Evolutionary conservation across 2,329 filamentous ascomycete genomes (phyloP).

Genomic region (Cyanodermella asteris): DNA sequence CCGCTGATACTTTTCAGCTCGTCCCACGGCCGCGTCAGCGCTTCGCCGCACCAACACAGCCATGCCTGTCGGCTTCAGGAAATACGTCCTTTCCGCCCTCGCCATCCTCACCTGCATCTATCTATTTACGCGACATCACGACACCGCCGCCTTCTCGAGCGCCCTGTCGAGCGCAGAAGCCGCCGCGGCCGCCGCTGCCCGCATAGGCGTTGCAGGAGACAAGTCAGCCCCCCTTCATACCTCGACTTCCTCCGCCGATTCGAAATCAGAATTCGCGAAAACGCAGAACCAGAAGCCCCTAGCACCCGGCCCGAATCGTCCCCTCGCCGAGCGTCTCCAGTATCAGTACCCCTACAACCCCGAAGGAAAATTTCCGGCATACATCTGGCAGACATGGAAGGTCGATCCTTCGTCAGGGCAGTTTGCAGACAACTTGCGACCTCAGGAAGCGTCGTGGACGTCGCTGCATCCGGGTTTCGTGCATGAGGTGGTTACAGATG

Average conservation of each 20-base stretch:
- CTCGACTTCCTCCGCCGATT: conserved; percentile 9
- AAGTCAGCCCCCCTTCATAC: too few relatives aligned
- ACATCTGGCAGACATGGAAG: conserved; percentile 99
- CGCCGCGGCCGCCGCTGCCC: conserved; percentile 7
- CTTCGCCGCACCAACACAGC: too few relatives aligned
- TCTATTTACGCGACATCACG: too few relatives aligned
- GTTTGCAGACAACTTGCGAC: conserved; percentile 54
- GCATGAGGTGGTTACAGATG: conserved; percentile 91
- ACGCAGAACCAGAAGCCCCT: conserved; percentile 42
- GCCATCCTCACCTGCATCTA: too few relatives aligned
- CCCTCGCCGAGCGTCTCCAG: conserved; percentile 57
- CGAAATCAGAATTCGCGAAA: conserved; percentile 19
- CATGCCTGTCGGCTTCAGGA: too few relatives aligned
- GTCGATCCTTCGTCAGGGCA: conserved; percentile 53
- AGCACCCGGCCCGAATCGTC: conserved; percentile 48
- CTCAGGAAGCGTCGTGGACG: conserved; percentile 76
- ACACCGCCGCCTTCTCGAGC: conserved; percentile 11
- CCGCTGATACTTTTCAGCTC: too few relatives aligned
- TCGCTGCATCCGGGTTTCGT: conserved; percentile 73
- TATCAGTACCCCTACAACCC: conserved; percentile 92
- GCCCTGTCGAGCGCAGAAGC: conserved; percentile 10
- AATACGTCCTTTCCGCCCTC: too few relatives aligned
- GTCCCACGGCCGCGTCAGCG: too few relatives aligned
- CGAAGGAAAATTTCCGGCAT: conserved; percentile 74
- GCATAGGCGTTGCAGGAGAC: too few relatives aligned